Evolutionary conservation across 306 rosid species (phyloP).

Genomic region (Macrotyloma uniflorum): DNA sequence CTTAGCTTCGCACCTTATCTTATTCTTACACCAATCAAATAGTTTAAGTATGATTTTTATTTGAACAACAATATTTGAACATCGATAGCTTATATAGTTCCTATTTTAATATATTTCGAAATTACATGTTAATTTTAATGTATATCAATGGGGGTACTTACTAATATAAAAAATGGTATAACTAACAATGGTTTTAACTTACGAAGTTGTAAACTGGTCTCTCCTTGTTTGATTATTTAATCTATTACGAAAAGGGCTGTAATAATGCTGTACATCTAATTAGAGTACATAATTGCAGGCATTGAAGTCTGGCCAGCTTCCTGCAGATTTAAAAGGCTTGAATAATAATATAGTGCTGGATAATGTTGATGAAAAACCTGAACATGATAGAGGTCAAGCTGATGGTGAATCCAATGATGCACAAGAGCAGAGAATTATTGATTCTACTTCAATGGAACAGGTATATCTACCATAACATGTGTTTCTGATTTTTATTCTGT

Average conservation of each 20-base stretch:
- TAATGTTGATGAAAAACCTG: constrained; percentile 47
- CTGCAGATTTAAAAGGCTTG: constrained; percentile 63
- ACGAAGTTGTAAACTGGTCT: not conserved
- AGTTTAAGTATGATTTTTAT: not conserved
- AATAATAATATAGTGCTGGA: constrained; percentile 49
- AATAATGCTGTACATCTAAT: constrained; percentile 10
- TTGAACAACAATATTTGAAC: not conserved
- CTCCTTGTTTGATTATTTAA: not conserved
- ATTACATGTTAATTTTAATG: not conserved
- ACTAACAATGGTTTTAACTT: not conserved
- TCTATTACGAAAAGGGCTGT: not conserved
- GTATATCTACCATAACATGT: constrained; percentile 37
- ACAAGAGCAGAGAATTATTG: constrained; percentile 54
- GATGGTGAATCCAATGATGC: constrained; percentile 51
- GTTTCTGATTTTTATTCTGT: not conserved
- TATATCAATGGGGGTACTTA: not conserved
- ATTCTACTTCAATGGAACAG: constrained; percentile 75
- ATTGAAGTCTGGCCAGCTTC: constrained; percentile 87
- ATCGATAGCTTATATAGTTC: not conserved
- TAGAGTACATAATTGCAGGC: constrained; percentile 59
- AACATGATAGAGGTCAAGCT: constrained; percentile 40
- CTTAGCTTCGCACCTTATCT: too few relatives aligned
- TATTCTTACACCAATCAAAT: not conserved
- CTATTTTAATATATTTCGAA: not conserved
- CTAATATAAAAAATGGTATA: not conserved